A percentile compares a stretch with the other conserved stretches of the same genome.
Evolutionary conservation across 2,329 filamentous ascomycete species (phyloP).

Genomic region (Hypoxylon sp.): DNA sequence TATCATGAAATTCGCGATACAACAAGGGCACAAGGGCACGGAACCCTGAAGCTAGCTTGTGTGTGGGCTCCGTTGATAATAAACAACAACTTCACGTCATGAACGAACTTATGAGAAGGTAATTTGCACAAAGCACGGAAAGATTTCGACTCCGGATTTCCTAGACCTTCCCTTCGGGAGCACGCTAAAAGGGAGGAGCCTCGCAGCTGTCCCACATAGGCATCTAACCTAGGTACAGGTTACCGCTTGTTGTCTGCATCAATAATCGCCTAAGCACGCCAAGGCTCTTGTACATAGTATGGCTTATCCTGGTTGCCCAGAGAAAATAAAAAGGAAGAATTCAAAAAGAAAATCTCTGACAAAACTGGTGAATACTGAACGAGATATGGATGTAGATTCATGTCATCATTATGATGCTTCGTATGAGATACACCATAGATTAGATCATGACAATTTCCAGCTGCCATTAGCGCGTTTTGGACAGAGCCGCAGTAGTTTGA

Average conservation of each 20-base stretch:
- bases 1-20: conserved; percentile 8
- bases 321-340: conserved; percentile 13
- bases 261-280: conserved; percentile 25
- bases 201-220: conserved; percentile 29
- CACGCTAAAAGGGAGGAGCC: conserved; percentile 30
- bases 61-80: conserved; percentile 9
- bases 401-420: conserved; percentile 37
- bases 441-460: conserved; percentile 40
- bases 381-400: neutral
- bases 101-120: conserved; percentile 4
- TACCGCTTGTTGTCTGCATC: conserved; percentile 37
- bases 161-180: conserved; percentile 38
- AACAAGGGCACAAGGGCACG: conserved; percentile 18
- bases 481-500: conserved; percentile 39
- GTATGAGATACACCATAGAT: conserved; percentile 18
- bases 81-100: conserved; percentile 12
- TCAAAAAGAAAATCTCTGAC: conserved; percentile 6
- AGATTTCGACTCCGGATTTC: conserved; percentile 34
- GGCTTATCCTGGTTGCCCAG: conserved; percentile 2
- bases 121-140: conserved; percentile 23
- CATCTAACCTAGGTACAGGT: conserved; percentile 33
- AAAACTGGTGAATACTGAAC: conserved; percentile 8
- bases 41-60: conserved; percentile 11
- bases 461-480: conserved; percentile 33
- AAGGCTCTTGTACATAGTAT: conserved; percentile 23